Conservation (phyloP, 306 rosid genomes). For the Amphicarpaea edgeworthii region DNA sequence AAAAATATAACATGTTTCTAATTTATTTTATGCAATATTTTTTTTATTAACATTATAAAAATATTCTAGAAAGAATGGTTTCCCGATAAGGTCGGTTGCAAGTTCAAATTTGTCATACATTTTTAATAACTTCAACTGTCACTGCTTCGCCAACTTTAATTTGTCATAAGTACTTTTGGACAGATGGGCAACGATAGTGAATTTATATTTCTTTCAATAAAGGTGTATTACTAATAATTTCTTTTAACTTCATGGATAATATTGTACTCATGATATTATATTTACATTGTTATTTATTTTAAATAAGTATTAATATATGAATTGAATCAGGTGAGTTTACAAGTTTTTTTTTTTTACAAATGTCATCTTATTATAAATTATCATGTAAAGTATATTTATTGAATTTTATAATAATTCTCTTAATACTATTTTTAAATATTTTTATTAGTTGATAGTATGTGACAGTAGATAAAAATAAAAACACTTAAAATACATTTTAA, state of each 20-base stretch:
- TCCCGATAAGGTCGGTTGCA: conserved; percentile 39
- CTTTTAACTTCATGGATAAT: no score
- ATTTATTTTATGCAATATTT: no score
- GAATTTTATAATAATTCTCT: not conserved
- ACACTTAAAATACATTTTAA: not conserved
- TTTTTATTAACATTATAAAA: not conserved
- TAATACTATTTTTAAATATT: not conserved
- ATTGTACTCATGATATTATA: no score
- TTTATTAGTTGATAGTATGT: not conserved
- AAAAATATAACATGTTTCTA: no score
- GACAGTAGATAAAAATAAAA: not conserved
- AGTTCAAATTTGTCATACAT: conserved; percentile 15
- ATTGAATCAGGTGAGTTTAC: not conserved
- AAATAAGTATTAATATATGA: not conserved
- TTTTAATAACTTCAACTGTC: conserved; percentile 67
- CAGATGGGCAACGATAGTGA: not conserved
- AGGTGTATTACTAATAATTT: not conserved
- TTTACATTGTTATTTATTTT: no score
- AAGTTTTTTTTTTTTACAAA: no score
- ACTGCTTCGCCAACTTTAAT: conserved; percentile 39
- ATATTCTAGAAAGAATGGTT: not conserved
- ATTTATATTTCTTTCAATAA: not conserved
- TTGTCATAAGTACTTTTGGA: conserved; percentile 39
- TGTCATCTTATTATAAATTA: not conserved
- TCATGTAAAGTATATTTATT: not conserved